phyloP scores from a whole-genome alignment of 139 green algal genomes.

The Deuterostichococcus epilithicus region DNA sequence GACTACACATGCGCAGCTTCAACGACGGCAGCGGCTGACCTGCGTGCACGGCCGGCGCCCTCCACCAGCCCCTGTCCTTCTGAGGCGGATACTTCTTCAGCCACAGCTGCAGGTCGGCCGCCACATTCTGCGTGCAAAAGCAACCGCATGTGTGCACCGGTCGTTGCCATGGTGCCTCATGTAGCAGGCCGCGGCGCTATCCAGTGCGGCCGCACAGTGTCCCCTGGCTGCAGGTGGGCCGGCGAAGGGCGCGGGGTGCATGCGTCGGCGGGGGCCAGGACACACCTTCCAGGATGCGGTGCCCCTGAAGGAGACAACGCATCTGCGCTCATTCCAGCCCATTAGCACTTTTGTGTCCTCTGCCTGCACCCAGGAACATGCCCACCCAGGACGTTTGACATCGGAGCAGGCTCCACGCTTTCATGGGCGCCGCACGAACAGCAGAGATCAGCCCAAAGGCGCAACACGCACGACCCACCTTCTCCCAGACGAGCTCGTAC shows the following conservation, averaged over 20 bases:
- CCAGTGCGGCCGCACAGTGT: not conserved
- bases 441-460: no score
- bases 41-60: not conserved
- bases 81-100: not conserved
- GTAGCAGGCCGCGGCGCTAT: not conserved
- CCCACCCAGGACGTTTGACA: no score
- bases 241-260: not conserved
- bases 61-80: not conserved
- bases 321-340: conserved; percentile 15
- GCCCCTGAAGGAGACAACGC: conserved; percentile 33
- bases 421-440: no score
- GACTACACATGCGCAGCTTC: not conserved
- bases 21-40: not conserved
- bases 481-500: not conserved
- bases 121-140: conserved; percentile 11
- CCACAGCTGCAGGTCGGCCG: conserved; percentile 22
- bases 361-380: no score
- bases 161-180: no score
- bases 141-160: no score
- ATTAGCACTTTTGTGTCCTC: conserved; percentile 18
- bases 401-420: no score
- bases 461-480: no score
- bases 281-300: conserved; percentile 6
- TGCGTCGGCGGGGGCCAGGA: not conserved
- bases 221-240: not conserved